Base-by-base conservation (phyloP, 768 basidiomycete species). In the Collybia sordida region DNA sequence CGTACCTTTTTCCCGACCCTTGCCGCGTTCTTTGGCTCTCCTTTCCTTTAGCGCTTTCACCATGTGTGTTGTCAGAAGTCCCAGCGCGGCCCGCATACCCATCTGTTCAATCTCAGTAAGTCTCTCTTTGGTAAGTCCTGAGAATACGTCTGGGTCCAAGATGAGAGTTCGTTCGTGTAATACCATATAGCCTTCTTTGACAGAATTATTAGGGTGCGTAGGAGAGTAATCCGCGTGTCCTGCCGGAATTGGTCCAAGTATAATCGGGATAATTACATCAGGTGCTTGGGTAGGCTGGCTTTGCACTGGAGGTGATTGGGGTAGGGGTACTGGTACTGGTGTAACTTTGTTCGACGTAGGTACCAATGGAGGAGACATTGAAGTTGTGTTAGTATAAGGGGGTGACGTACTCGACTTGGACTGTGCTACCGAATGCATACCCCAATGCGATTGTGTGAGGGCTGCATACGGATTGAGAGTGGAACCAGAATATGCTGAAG, bases 61-160 rank as follows among this genome's bases (percentile, higher is more conserved):
- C 64, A 95, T 90, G 59, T 93, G 88, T 2, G 80, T 83, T 53
- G 93, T 92, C 49, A 96, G 71, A 18, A 92, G 85, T 56, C 82
- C 80, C 45, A 96, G 69, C 5, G 93, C 92, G 56, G 87, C 84
- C 63, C 86, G 81, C 0, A 91, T 89, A 2, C 91, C 91, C 65
- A 93, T 81, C 45, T 79, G 78, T 66, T 93, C 88, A 22, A 95
- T 70, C 39, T 88, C 85, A 49, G 77, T 79, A 38, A 96, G 70
- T 65, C 87, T 87, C 53, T 86, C 84, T 38, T 77, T 72, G 3
- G 86, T 82, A 11, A 96, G 77, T 47, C 85, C 84, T 7, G 86
- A 79, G 62, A 97, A 97, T 27, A 96, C 86, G 18, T 79, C 77
- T 2, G 94, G 94, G 59, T 91, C 89, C 31, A 97, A 81, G 49